phyloP scores from a whole-genome alignment of 2,329 filamentous ascomycete genomes.

The Microsporum audouinii region DNA sequence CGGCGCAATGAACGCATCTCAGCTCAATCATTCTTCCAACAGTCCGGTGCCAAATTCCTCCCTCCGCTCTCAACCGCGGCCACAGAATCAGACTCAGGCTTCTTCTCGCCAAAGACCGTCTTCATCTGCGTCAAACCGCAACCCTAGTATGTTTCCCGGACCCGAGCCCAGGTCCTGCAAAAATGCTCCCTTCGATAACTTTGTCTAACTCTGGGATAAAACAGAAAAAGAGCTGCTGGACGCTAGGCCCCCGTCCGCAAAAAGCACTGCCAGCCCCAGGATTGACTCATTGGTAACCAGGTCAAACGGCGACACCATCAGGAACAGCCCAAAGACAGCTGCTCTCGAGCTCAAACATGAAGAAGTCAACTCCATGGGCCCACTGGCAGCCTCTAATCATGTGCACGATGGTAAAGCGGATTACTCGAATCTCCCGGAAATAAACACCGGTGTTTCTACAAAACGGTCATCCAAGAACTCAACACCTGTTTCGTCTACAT shows the following conservation, averaged over 20 bases:
- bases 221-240: slow-evolving; percentile 13
- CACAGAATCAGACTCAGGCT: slow-evolving; percentile 60
- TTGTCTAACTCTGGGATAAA: slow-evolving; percentile 9
- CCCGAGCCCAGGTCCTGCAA: slow-evolving; percentile 23
- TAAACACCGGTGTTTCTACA: slow-evolving; percentile 9
- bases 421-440: background rate
- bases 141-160: slow-evolving; percentile 33
- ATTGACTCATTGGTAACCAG: slow-evolving; percentile 12
- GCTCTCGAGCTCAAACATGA: slow-evolving; percentile 1
- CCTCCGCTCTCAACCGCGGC: slow-evolving; percentile 55
- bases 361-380: background rate
- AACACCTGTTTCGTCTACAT: slow-evolving; percentile 21
- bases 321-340: slow-evolving; percentile 10
- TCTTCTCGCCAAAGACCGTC: slow-evolving; percentile 45
- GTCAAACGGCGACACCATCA: slow-evolving; percentile 23
- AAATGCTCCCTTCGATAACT: background rate
- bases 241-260: slow-evolving; percentile 7
- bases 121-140: slow-evolving; percentile 51
- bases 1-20: slow-evolving; percentile 63
- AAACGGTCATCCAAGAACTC: slow-evolving; percentile 21
- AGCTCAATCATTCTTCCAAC: slow-evolving; percentile 41
- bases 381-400: background rate
- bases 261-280: slow-evolving; percentile 3
- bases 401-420: background rate
- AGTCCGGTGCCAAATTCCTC: slow-evolving; percentile 50